Evolutionary conservation across 2,329 filamentous ascomycete genomes (phyloP).

Genomic region (Xylaria sp.): DNA sequence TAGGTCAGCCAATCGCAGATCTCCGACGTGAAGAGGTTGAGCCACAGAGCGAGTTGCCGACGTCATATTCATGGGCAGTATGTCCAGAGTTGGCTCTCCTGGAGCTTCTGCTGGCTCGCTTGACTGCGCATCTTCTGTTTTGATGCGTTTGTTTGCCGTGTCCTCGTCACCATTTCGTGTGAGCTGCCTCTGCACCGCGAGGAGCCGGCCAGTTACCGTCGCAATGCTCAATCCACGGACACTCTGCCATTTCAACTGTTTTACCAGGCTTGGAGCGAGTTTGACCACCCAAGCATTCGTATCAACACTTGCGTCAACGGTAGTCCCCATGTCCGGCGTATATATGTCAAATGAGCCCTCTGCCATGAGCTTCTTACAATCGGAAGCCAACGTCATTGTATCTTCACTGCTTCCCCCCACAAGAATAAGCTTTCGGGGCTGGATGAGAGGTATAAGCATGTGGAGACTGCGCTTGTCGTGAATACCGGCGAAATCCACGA

Average conservation of each 20-base stretch:
- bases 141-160: slow-evolving; percentile 60
- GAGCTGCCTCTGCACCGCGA: slow-evolving; percentile 50
- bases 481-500: slow-evolving; percentile 90
- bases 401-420: slow-evolving; percentile 83
- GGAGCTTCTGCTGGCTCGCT: slow-evolving; percentile 40
- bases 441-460: slow-evolving; percentile 93
- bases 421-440: slow-evolving; percentile 94
- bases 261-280: slow-evolving; percentile 84
- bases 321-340: slow-evolving; percentile 77
- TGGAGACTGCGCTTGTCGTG: slow-evolving; percentile 94
- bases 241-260: slow-evolving; percentile 92
- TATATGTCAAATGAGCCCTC: slow-evolving; percentile 76
- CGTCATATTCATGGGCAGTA: slow-evolving; percentile 68
- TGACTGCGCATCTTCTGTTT: slow-evolving; percentile 52
- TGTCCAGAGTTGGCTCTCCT: slow-evolving; percentile 61
- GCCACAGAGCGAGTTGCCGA: slow-evolving; percentile 80
- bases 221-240: slow-evolving; percentile 90
- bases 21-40: slow-evolving; percentile 93
- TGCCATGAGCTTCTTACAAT: slow-evolving; percentile 77
- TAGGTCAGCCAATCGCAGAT: slow-evolving; percentile 87
- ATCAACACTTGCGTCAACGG: slow-evolving; percentile 91
- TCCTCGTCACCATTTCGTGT: slow-evolving; percentile 63
- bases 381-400: slow-evolving; percentile 79
- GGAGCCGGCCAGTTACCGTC: slow-evolving; percentile 81
- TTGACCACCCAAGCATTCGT: slow-evolving; percentile 98